Base-by-base conservation (phyloP, 371 early-diverging fungal genomes). In the Mucor racemosus region DNA sequence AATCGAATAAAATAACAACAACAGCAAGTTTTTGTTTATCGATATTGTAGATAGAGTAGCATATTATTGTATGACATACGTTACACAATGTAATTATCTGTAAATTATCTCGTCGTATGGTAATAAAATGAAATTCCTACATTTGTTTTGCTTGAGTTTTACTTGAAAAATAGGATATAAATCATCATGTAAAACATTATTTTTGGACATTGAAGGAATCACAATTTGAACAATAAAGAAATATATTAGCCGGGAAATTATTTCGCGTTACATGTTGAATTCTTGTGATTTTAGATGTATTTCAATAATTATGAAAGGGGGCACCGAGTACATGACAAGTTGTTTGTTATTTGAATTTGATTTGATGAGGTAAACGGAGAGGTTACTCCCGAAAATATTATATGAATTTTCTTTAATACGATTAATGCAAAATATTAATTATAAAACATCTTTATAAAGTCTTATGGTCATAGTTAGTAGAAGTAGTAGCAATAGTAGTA, bases 31-130 rank as follows among this genome's bases (percentile, higher is more conserved):
- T 40, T 44, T 44, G 44, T 44, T 44, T 44, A 44, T 44, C 44
- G 44, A 44, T 44, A 44, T 44, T 44, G 44, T 44, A 44, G n/a
- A 44, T 44, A 17, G 17, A 44, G 44, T 44, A 44, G 44, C 44
- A 44, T 44, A 44, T n/a, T 17, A 44, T 44, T 44, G 44, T 44
- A 44, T 15, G 44, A 44, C 44, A 44, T 17, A 44, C n/a, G 44
- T 44, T 44, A 44, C 44, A 44, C 44, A 17, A 17, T 44, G 44
- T 44, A 17, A 44, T 17, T 44, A 15, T 44, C 44, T 17, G n/a
- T 8, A 17, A 5, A 42, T 17, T 17, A 17, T 17, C 44, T 17
- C n/a, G 44, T 44, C 17, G 44, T 44, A n/a, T n/a, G 15, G 7
- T 15, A 42, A 44, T 44, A 5, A 5, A n/a, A 44, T 40, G n/a